These are phyloP conservation scores for Chaetoceros muelleri DNA, from an alignment of 108 stramenopile species.

Conservation along the genomic window DNA sequence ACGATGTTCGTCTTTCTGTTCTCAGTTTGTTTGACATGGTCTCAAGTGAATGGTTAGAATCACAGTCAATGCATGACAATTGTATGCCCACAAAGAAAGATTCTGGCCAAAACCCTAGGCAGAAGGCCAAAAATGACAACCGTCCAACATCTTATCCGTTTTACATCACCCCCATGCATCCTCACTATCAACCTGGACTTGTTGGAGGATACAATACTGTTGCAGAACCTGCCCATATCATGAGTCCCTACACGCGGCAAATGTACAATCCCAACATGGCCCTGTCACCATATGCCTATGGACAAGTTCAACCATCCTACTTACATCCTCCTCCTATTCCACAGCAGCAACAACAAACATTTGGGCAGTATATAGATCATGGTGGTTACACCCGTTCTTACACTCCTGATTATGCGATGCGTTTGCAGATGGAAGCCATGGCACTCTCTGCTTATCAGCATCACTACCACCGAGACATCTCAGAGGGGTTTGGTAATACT, in stretches of 20 bases:
- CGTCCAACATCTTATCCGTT: neutral
- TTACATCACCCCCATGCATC: neutral
- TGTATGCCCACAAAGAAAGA: neutral
- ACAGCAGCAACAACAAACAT: neutral
- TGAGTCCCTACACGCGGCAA: no score
- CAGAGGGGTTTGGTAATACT: neutral
- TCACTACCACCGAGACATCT: neutral
- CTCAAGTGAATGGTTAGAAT: neutral
- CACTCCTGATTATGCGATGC: neutral
- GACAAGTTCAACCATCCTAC: neutral
- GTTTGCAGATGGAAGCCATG: neutral
- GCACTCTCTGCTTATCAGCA: neutral
- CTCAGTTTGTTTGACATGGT: neutral
- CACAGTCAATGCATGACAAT: neutral
- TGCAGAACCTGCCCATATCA: no score
- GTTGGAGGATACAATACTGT: no score
- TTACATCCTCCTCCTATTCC: neutral
- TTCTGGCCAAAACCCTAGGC: neutral
- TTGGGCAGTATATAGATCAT: neutral
- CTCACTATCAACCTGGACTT: neutral
- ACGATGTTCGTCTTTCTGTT: slow-evolving; percentile 14
- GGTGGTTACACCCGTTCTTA: neutral
- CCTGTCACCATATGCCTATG: no score
- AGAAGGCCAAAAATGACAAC: neutral
- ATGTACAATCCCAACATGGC: no score